Evolutionary conservation across 305 asterid species (phyloP).

Genomic region (Fraxinus ornus): DNA sequence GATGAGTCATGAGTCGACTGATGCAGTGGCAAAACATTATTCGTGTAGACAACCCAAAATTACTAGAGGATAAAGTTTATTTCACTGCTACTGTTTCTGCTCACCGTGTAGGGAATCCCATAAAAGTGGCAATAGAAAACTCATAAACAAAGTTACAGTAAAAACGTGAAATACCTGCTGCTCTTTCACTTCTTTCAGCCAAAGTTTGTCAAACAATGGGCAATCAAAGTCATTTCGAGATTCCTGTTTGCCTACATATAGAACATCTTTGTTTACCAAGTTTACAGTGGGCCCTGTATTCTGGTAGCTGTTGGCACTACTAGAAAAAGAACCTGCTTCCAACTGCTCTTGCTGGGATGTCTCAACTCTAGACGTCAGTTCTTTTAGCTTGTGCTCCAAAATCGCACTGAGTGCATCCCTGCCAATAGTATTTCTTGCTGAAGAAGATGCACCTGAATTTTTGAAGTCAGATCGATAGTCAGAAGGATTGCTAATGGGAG

Average conservation of each 20-base stretch:
- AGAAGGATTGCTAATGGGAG: constrained; percentile 34
- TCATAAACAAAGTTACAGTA: neutral
- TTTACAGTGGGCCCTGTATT: constrained; percentile 31
- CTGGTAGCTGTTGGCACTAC: constrained; percentile 38
- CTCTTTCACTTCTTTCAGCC: constrained; percentile 36
- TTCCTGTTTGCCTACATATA: constrained; percentile 33
- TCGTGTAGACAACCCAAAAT: neutral
- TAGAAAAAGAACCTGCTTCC: constrained; percentile 39
- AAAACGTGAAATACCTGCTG: constrained; percentile 26
- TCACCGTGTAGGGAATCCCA: neutral
- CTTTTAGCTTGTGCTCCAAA: constrained; percentile 88
- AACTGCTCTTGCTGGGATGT: constrained; percentile 52
- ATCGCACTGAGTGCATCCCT: constrained; percentile 83
- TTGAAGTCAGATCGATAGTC: constrained; percentile 37
- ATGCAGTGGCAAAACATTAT: neutral
- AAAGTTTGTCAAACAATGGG: constrained; percentile 39
- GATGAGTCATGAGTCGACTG: neutral
- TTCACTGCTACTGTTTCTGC: neutral
- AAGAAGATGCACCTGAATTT: constrained; percentile 37
- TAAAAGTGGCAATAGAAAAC: neutral
- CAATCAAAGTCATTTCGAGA: constrained; percentile 34
- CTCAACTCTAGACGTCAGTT: constrained; percentile 72
- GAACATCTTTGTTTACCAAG: constrained; percentile 29
- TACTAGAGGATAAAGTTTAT: neutral
- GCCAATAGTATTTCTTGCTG: constrained; percentile 47